These are phyloP conservation scores for Ceratocystis smalleyi DNA, from an alignment of 2,329 filamentous ascomycete genomes.

Conservation along the genomic window DNA sequence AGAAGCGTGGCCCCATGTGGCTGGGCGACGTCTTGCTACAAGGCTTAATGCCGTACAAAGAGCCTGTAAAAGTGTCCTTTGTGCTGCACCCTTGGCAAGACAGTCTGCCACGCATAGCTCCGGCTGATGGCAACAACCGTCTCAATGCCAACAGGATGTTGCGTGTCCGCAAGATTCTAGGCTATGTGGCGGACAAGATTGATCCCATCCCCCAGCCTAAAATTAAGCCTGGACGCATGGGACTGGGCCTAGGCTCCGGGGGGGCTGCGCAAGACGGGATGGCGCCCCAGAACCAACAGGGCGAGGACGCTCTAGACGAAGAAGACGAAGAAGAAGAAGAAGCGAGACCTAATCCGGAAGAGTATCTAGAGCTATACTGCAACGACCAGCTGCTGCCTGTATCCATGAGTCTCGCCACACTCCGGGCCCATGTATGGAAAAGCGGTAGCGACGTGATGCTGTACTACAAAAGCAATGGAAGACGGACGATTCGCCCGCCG, in stretches of 20 bases:
- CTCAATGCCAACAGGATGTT: slow-evolving; percentile 96
- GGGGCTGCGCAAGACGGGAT: not conserved
- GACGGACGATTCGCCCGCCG: slow-evolving; percentile 42
- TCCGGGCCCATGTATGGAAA: slow-evolving; percentile 86
- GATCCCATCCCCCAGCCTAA: slow-evolving; percentile 41
- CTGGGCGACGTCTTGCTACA: slow-evolving; percentile 72
- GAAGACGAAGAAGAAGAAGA: slow-evolving; percentile 35
- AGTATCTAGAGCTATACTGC: slow-evolving; percentile 90
- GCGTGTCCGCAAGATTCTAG: slow-evolving; percentile 81
- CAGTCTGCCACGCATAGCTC: slow-evolving; percentile 56
- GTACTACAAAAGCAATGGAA: slow-evolving; percentile 84
- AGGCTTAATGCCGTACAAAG: slow-evolving; percentile 71
- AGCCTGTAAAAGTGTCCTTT: slow-evolving; percentile 94
- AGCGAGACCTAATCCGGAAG: slow-evolving; percentile 55
- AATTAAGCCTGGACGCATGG: not conserved
- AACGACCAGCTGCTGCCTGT: slow-evolving; percentile 69
- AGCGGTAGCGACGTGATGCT: slow-evolving; percentile 84
- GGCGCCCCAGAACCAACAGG: not conserved
- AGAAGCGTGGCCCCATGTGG: slow-evolving; percentile 81
- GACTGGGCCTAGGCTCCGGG: not conserved
- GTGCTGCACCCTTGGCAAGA: slow-evolving; percentile 70
- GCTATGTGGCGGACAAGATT: slow-evolving; percentile 83
- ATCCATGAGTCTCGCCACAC: slow-evolving; percentile 84
- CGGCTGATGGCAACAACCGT: slow-evolving; percentile 67
- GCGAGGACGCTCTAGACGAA: not conserved